Base-by-base conservation (phyloP, 768 basidiomycete genomes). In the Russula virescens region DNA sequence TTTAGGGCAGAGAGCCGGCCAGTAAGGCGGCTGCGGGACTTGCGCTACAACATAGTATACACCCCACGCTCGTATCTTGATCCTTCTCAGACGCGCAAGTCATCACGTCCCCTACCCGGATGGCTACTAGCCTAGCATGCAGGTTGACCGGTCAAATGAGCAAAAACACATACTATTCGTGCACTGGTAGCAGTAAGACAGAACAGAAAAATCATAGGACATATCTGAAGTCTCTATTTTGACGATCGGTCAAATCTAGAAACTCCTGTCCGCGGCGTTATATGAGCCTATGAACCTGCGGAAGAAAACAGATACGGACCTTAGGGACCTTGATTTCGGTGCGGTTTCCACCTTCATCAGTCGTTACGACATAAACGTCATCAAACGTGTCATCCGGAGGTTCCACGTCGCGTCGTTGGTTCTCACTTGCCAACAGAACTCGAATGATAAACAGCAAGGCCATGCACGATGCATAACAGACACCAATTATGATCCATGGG, bases 401-500 rank as follows among this genome's bases (percentile, higher is more conserved):
- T 66, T 87, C 85, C 23, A 73, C 69, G 62, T 91, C 87, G 5
- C 90, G 79, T 13, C 79, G 77, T 56, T 76, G 80, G 70, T 91
- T 91, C 75, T 91, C 87, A 40, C 75, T 71, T 3, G 75, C 69
- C 43, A 91, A 79, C 31, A 83, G 45, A 58, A 67, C 73, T 25
- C 87, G 83, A 61, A 91, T 82, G 42, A 70, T 25, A 23, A 84
- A 74, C 19, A 80, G 56, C 67, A 81, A 57, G 11, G 74, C 31
- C 49, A 86, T 83, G 71, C 85, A 85, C 35, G 71, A 63, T 11
- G 75, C 63, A 69, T 86, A 85, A 73, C 86, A 87, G 56, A 83
- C 70, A 2, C 86, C 83, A 60, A 91, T 91, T 67, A 91, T 79
- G 55, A 80, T 81, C 90, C 91, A 92, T 3, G 89, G 90, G 31